Conservation (phyloP, 1,139 yeast genomes). For the Williopsis jadinii region DNA sequence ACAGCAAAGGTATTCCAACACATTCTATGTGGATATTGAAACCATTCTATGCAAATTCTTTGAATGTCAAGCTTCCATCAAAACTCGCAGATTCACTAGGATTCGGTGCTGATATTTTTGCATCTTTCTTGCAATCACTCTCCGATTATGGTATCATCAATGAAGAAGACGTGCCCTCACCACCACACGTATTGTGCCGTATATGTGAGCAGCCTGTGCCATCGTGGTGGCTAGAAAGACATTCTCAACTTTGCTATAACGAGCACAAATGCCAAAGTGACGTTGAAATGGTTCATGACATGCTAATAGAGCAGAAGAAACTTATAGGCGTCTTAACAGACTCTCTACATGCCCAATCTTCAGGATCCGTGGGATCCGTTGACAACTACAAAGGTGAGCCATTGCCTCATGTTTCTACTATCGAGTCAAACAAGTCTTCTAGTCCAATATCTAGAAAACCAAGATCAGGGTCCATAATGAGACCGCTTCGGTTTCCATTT, state of each 20-base stretch:
- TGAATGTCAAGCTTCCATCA: conserved; percentile 60
- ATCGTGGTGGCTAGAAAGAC: conserved; percentile 94
- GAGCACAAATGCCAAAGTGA: conserved; percentile 82
- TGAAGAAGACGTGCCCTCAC: conserved; percentile 63
- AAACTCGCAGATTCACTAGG: conserved; percentile 69
- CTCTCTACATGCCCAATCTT: conserved; percentile 11
- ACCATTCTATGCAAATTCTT: conserved; percentile 57
- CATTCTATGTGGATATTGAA: conserved; percentile 93
- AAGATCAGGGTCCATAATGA: conserved; percentile 27
- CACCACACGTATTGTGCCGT: conserved; percentile 74
- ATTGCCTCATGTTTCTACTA: conserved; percentile 31
- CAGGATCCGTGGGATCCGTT: conserved; percentile 9
- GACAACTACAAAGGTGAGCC: conserved; percentile 57
- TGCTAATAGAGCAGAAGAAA: conserved; percentile 64
- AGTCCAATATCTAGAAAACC: conserved; percentile 18
- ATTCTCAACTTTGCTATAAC: conserved; percentile 78
- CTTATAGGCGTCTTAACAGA: conserved; percentile 28
- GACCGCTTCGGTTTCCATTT: conserved; percentile 49
- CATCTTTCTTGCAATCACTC: conserved; percentile 59
- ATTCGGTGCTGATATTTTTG: conserved; percentile 82
- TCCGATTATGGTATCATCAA: conserved; percentile 56
- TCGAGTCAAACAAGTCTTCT: conserved; percentile 19
- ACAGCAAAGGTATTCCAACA: conserved; percentile 50
- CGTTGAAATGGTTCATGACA: conserved; percentile 73
- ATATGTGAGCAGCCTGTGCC: conserved; percentile 91